Percentiles rank a stretch among this genome's conserved stretches.
Evolutionary conservation across 2,329 filamentous ascomycete genomes (phyloP).

Genomic region (Trichophyton simii): DNA sequence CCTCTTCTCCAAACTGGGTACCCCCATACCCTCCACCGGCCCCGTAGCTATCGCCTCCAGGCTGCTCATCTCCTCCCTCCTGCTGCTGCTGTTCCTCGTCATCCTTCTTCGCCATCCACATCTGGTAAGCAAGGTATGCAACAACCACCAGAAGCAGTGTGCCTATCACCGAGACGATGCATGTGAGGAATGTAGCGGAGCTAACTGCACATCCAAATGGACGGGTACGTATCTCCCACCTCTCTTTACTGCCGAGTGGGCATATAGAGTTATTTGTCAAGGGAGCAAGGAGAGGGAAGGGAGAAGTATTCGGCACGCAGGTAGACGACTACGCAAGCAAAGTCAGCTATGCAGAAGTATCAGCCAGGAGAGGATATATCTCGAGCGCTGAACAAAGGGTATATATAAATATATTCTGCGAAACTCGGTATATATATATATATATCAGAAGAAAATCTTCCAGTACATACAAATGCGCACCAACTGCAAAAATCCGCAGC

Average conservation of each 20-base stretch:
- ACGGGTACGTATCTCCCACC: conserved; percentile 30
- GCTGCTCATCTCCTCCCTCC: background rate
- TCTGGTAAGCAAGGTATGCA: background rate
- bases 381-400: too few species aligned
- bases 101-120: conserved; percentile 11
- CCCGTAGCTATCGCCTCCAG: background rate
- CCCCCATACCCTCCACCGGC: background rate
- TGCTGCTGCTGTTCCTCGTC: conserved; percentile 1
- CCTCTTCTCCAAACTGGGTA: background rate
- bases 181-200: conserved; percentile 28
- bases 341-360: background rate
- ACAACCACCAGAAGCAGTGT: conserved; percentile 18
- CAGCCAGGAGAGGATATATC: too few species aligned
- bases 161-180: conserved; percentile 21
- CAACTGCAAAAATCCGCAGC: conserved; percentile 26
- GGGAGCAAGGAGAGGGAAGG: conserved; percentile 29
- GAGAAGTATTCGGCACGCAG: conserved; percentile 28
- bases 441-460: background rate
- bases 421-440: background rate
- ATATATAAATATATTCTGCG: too few species aligned
- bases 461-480: conserved; percentile 26
- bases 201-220: conserved; percentile 32
- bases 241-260: conserved; percentile 28
- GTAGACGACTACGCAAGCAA: conserved; percentile 22
- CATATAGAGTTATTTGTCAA: conserved; percentile 26